A percentile compares a stretch with the other conserved stretches of the same genome.
phyloP scores from a whole-genome alignment of 2,329 filamentous ascomycete genomes.

The Nemania serpens region DNA sequence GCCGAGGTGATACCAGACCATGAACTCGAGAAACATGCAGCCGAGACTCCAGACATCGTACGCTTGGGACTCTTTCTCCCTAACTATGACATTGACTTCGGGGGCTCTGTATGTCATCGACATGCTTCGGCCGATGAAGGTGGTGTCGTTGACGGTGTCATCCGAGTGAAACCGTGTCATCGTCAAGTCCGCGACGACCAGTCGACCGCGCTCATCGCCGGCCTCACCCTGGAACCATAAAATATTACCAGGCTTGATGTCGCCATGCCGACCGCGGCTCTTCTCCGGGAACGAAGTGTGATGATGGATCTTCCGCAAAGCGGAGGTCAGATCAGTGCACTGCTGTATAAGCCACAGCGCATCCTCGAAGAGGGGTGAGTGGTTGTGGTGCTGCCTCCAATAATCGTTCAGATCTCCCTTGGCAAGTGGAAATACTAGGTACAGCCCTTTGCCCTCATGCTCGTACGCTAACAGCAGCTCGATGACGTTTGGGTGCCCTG shows the following conservation, averaged over 20 bases:
- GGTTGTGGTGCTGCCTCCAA: not conserved
- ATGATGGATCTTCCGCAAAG: not conserved
- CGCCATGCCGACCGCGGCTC: not conserved
- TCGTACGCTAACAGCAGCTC: not conserved
- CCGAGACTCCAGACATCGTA: conserved; percentile 1
- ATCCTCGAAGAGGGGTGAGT: not conserved
- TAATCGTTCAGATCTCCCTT: not conserved
- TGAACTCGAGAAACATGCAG: not conserved
- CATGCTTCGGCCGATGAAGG: not conserved
- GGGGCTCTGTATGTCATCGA: not conserved
- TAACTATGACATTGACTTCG: not conserved
- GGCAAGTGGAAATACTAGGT: not conserved
- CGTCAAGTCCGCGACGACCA: not conserved
- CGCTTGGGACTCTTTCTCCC: not conserved
- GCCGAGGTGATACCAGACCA: not conserved
- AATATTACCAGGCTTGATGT: not conserved
- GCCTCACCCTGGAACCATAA: not conserved
- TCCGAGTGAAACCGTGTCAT: not conserved
- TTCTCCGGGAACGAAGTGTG: not conserved
- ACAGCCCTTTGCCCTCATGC: not conserved
- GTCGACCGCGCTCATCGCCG: not conserved
- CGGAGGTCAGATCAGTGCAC: not conserved
- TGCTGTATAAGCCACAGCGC: not conserved
- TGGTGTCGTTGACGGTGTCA: not conserved
- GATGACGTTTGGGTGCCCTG: not conserved